Conservation (phyloP, 176 grass and related monocot species). For the Canna indica region DNA sequence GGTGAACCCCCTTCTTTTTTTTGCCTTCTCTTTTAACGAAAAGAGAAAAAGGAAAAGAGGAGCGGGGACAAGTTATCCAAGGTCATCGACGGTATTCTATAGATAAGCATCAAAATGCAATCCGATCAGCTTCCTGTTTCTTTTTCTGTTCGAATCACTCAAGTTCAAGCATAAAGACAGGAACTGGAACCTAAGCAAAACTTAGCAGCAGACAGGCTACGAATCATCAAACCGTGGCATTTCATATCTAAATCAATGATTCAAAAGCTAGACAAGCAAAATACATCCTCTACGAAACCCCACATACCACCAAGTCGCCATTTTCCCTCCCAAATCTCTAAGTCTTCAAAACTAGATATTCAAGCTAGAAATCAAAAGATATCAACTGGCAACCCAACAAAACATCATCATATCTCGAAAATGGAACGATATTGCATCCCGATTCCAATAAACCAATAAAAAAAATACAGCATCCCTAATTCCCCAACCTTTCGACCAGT, state of each 20-base stretch:
- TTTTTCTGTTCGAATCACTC: background rate
- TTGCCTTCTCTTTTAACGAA: background rate
- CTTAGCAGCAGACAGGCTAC: background rate
- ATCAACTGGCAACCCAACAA: too few species aligned
- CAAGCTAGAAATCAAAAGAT: too few species aligned
- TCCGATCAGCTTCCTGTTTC: background rate
- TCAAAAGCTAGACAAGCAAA: background rate
- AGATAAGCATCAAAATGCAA: background rate
- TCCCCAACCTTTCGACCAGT: too few species aligned
- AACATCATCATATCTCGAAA: too few species aligned
- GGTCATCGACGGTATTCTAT: background rate
- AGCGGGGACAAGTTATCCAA: background rate
- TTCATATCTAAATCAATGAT: background rate
- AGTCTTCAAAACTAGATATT: too few species aligned
- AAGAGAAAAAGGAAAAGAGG: background rate
- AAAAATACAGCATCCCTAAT: too few species aligned
- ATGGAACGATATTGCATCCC: too few species aligned
- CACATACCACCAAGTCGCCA: too few species aligned
- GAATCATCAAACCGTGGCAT: background rate
- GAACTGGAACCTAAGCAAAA: background rate
- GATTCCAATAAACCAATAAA: too few species aligned
- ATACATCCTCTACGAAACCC: too few species aligned
- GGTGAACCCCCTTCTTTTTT: background rate
- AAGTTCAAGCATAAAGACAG: background rate
- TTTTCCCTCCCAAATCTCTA: too few species aligned